These are phyloP conservation scores for Fraxinus sp. DNA, from an alignment of 305 asterid genomes.

Conservation along the genomic window DNA sequence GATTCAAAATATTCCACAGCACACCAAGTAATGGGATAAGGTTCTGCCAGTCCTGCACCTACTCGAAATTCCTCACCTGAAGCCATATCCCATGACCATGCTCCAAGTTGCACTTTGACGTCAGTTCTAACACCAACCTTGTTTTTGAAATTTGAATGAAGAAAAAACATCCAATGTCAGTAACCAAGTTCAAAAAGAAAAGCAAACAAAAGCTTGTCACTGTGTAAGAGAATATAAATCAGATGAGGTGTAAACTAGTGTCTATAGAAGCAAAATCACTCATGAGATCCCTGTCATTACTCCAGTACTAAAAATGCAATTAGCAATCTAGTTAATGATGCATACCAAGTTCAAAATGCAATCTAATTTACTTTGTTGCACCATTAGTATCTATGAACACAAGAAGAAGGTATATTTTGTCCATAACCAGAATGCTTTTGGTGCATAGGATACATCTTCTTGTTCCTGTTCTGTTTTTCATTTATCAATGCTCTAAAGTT, in stretches of 20 bases:
- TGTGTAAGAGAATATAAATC: background rate
- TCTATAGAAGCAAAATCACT: background rate
- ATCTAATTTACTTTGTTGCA: background rate
- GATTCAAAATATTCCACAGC: conserved; percentile 82
- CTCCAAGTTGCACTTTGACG: conserved; percentile 62
- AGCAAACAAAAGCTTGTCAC: background rate
- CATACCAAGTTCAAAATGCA: background rate
- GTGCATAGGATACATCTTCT: background rate
- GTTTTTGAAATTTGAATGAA: conserved; percentile 9
- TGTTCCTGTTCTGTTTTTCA: background rate
- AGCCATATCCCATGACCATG: conserved; percentile 84
- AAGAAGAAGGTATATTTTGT: background rate
- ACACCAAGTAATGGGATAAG: conserved; percentile 76
- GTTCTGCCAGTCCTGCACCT: conserved; percentile 82
- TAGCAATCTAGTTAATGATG: background rate
- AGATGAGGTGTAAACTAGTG: background rate
- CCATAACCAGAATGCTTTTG: background rate
- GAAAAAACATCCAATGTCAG: conserved; percentile 4
- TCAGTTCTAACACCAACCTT: conserved; percentile 64
- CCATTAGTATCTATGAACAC: background rate
- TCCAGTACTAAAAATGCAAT: background rate
- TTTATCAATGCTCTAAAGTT: background rate
- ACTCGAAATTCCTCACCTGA: conserved; percentile 76
- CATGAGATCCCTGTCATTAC: background rate
- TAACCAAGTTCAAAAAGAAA: conserved; percentile 9